These are phyloP conservation scores for Aureobasidium melanogenum DNA, from an alignment of 2,329 filamentous ascomycete genomes.

Conservation along the genomic window DNA sequence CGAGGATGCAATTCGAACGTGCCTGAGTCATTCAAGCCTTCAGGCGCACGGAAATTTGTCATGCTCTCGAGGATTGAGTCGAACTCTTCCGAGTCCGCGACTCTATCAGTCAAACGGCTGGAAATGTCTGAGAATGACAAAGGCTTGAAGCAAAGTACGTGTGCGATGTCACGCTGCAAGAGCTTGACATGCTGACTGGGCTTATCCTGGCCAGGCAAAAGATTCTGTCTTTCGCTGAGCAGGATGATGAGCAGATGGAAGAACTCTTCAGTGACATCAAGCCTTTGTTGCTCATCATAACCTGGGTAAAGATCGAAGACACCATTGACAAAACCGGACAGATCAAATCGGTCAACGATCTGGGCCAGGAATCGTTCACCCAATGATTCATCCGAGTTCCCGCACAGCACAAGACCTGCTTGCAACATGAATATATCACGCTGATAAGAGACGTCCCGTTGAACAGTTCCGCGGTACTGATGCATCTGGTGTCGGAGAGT, in stretches of 20 bases:
- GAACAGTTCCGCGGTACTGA: constrained; percentile 81
- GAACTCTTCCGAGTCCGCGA: constrained; percentile 83
- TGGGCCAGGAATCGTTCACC: constrained; percentile 63
- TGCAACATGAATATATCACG: constrained; percentile 92
- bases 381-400: constrained; percentile 52
- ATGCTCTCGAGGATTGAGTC: constrained; percentile 76
- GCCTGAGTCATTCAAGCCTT: constrained; percentile 84
- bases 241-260: constrained; percentile 86
- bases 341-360: constrained; percentile 83
- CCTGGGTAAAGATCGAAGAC: constrained; percentile 65
- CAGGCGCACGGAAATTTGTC: constrained; percentile 79
- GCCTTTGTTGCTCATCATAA: constrained; percentile 77
- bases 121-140: constrained; percentile 90
- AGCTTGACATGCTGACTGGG: constrained; percentile 48
- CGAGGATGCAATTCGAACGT: constrained; percentile 87
- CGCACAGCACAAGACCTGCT: constrained; percentile 77
- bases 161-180: constrained; percentile 81
- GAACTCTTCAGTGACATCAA: constrained; percentile 94
- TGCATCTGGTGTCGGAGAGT: constrained; percentile 91
- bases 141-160: constrained; percentile 93
- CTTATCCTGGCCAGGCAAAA: constrained; percentile 58
- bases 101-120: constrained; percentile 75
- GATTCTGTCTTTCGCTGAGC: constrained; percentile 75
- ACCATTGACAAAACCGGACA: constrained; percentile 79
- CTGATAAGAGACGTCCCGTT: constrained; percentile 87